Percentiles rank a stretch among this genome's conserved stretches.
Conservation (phyloP, 2,329 filamentous ascomycete species). For the Cytospora piceae region DNA sequence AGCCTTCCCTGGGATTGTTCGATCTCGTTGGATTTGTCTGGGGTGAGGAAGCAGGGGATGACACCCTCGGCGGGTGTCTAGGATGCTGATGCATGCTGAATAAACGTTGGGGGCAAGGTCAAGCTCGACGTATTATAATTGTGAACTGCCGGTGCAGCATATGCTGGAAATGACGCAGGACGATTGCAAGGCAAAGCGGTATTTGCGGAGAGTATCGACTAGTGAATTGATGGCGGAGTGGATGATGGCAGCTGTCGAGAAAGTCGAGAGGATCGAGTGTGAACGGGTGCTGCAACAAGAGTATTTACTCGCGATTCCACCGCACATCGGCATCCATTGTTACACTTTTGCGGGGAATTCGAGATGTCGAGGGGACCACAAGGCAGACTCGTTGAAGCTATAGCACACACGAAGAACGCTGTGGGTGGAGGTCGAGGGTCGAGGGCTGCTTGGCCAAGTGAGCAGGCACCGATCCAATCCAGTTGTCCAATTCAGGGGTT, state of each 20-base stretch:
- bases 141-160: conserved; percentile 16
- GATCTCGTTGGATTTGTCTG: conserved; percentile 73
- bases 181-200: conserved; percentile 3
- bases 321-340: conserved; percentile 44
- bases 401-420: conserved; percentile 21
- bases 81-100: conserved; percentile 86
- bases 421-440: conserved; percentile 26
- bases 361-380: conserved; percentile 13
- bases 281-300: conserved; percentile 26
- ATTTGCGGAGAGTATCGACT: not conserved
- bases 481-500: conserved; percentile 22
- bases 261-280: not conserved
- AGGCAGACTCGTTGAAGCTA: conserved; percentile 23
- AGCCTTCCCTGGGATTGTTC: conserved; percentile 73
- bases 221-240: not conserved
- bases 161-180: not conserved
- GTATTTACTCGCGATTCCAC: conserved; percentile 39
- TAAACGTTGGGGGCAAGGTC: conserved; percentile 23
- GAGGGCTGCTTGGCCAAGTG: conserved; percentile 21
- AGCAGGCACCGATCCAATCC: conserved; percentile 28
- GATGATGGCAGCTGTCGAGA: conserved; percentile 7
- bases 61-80: conserved; percentile 71
- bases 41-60: conserved; percentile 73
- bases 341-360: conserved; percentile 28
- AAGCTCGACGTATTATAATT: conserved; percentile 22